A percentile compares a stretch with the other conserved stretches of the same genome.
Evolutionary conservation across 306 rosid genomes (phyloP).

Genomic region (Rosa lucieae): DNA sequence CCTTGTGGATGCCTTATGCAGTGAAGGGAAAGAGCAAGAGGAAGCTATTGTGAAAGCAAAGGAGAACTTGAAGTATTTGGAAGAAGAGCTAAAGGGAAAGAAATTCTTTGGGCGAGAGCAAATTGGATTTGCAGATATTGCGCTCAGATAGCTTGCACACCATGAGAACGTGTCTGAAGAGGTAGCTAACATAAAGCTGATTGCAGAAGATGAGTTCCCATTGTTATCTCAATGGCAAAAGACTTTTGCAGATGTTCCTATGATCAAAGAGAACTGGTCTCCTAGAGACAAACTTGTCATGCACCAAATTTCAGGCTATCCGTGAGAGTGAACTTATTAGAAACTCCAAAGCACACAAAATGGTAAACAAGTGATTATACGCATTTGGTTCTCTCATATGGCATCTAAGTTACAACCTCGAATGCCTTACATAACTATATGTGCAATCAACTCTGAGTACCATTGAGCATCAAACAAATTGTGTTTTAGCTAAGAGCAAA

Average conservation of each 20-base stretch:
- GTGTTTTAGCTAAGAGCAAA: neutral
- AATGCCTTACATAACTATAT: neutral
- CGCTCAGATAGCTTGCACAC: slow-evolving; percentile 27
- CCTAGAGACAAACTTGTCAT: slow-evolving; percentile 23
- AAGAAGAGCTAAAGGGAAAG: slow-evolving; percentile 28
- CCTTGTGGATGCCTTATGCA: neutral
- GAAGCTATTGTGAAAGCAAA: slow-evolving; percentile 18
- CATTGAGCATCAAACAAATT: neutral
- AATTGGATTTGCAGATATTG: slow-evolving; percentile 26
- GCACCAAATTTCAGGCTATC: slow-evolving; percentile 12
- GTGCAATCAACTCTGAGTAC: neutral
- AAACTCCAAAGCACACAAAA: no score
- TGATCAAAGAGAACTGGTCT: slow-evolving; percentile 35
- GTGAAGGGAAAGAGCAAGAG: slow-evolving; percentile 36
- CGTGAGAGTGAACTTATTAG: neutral
- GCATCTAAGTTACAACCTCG: neutral
- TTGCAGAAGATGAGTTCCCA: slow-evolving; percentile 25
- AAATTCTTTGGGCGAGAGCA: slow-evolving; percentile 27
- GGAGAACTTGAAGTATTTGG: slow-evolving; percentile 24
- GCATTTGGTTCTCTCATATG: neutral
- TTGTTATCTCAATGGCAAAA: slow-evolving; percentile 21
- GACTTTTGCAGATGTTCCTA: slow-evolving; percentile 22
- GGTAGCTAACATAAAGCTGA: neutral
- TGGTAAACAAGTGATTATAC: no score
- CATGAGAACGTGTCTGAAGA: slow-evolving; percentile 1